Conservation (phyloP, 2,329 filamentous ascomycete genomes). For the Fusarium albosuccineum region DNA sequence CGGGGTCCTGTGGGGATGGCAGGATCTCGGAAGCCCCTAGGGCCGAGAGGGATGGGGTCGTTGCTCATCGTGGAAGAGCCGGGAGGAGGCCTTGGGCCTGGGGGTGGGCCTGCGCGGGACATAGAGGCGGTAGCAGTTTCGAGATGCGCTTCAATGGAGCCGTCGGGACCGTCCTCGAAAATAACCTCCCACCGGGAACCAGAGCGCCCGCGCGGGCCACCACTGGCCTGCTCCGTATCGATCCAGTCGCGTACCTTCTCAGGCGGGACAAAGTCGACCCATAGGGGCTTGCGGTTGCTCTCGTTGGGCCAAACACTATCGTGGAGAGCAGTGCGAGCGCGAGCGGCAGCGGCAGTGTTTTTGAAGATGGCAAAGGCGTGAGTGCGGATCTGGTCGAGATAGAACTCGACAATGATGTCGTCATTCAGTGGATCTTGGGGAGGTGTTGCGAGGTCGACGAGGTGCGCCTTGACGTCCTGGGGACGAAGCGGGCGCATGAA, state of each 20-base stretch:
- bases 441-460: constrained; percentile 76
- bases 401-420: constrained; percentile 73
- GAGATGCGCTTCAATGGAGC: constrained; percentile 67
- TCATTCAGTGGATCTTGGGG: constrained; percentile 64
- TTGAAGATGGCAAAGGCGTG: constrained; percentile 86
- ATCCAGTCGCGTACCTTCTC: constrained; percentile 82
- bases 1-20: constrained; percentile 54
- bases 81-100: constrained; percentile 29
- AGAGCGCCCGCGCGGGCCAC: constrained; percentile 55
- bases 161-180: constrained; percentile 72
- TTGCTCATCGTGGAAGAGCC: constrained; percentile 39
- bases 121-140: constrained; percentile 46
- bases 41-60: constrained; percentile 55
- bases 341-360: constrained; percentile 76
- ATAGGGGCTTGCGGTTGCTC: constrained; percentile 83
- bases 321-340: constrained; percentile 83
- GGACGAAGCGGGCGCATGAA: constrained; percentile 88
- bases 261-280: constrained; percentile 89
- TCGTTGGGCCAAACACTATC: constrained; percentile 88
- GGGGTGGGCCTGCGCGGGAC: constrained; percentile 36
- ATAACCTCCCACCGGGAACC: constrained; percentile 76
- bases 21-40: constrained; percentile 47
- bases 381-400: constrained; percentile 86
- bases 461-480: constrained; percentile 74
- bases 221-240: constrained; percentile 69